Evolutionary conservation across 2,329 filamentous ascomycete species (phyloP).

Genomic region (Xylariaceae sp.): DNA sequence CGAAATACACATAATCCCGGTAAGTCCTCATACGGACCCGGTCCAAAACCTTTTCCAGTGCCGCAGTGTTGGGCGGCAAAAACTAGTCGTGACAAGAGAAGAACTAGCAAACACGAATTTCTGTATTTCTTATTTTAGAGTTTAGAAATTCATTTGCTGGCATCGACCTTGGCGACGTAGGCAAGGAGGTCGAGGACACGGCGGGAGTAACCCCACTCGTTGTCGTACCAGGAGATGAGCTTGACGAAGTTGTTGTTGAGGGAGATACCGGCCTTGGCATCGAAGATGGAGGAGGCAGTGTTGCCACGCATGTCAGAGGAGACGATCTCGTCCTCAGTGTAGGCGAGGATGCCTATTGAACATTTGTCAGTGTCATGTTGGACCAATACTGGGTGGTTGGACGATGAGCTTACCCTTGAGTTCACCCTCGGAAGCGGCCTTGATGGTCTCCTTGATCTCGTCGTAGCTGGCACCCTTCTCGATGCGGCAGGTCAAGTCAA

Average conservation of each 20-base stretch:
- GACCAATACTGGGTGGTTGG: not conserved
- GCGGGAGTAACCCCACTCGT: conserved; percentile 99
- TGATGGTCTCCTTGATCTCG: conserved; percentile 87
- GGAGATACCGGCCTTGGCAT: conserved; percentile 97
- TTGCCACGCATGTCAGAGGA: conserved; percentile 92
- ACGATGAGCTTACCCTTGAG: conserved; percentile 67
- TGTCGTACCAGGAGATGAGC: conserved; percentile 97
- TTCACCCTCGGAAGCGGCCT: conserved; percentile 74
- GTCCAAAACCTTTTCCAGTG: conserved; percentile 7
- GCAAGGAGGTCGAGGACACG: conserved; percentile 78
- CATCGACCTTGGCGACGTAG: conserved; percentile 76
- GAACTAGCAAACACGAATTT: not conserved
- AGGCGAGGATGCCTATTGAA: conserved; percentile 71
- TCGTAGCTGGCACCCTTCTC: conserved; percentile 87
- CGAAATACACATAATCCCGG: conserved; percentile 6
- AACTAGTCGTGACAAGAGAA: not conserved
- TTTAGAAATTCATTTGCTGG: conserved; percentile 40
- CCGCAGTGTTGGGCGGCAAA: conserved; percentile 1
- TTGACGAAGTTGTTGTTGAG: conserved; percentile 99
- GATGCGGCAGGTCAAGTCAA: conserved; percentile 90
- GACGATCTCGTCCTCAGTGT: conserved; percentile 97
- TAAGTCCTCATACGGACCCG: not conserved
- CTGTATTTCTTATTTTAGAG: conserved; percentile 21
- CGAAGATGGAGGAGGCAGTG: conserved; percentile 93
- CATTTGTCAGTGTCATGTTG: conserved; percentile 11